A percentile compares a stretch with the other conserved stretches of the same genome.
Evolutionary conservation across 176 grass and related monocot species (phyloP).

Genomic region (Cenchrus fungigraminus): DNA sequence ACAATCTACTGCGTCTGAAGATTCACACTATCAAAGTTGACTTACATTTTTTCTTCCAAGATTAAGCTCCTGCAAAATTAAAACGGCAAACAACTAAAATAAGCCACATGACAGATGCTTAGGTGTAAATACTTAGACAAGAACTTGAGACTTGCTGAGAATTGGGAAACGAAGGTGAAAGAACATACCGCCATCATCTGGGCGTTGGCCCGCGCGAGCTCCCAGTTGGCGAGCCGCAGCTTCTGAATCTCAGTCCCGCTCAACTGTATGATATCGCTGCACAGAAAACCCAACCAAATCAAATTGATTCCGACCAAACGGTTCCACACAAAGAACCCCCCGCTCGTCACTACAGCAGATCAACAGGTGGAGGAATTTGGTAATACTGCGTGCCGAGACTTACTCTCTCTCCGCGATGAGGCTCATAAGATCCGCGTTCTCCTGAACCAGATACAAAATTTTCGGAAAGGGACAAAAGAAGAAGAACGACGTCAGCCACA

Average conservation of each 20-base stretch:
- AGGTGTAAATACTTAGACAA: not conserved
- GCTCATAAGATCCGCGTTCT: slow-evolving; percentile 49
- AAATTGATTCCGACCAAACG: slow-evolving; percentile 8
- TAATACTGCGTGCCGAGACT: not conserved
- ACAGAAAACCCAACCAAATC: slow-evolving; percentile 12
- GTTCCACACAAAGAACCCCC: not conserved
- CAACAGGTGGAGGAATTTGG: slow-evolving; percentile 12
- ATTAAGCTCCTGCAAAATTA: slow-evolving; percentile 57
- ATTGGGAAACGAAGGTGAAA: not conserved
- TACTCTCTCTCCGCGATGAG: slow-evolving; percentile 55
- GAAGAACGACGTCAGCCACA: not conserved
- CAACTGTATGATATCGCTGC: slow-evolving; percentile 48
- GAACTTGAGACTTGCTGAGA: not conserved
- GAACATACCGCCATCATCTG: slow-evolving; percentile 50
- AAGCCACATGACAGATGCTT: not conserved
- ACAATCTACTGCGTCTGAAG: not conserved
- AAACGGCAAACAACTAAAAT: not conserved
- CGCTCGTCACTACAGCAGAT: not conserved
- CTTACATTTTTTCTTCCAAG: slow-evolving; percentile 57
- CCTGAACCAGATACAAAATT: slow-evolving; percentile 17
- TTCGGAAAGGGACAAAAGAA: not conserved
- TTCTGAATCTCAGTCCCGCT: slow-evolving; percentile 53
- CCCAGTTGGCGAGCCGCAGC: slow-evolving; percentile 52
- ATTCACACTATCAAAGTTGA: slow-evolving; percentile 20
- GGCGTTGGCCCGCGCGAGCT: slow-evolving; percentile 54